Evolutionary conservation across 2,329 filamentous ascomycete species (phyloP), one percentile per base, ranked within the genome.

Genomic region (Calonectria montana): DNA sequence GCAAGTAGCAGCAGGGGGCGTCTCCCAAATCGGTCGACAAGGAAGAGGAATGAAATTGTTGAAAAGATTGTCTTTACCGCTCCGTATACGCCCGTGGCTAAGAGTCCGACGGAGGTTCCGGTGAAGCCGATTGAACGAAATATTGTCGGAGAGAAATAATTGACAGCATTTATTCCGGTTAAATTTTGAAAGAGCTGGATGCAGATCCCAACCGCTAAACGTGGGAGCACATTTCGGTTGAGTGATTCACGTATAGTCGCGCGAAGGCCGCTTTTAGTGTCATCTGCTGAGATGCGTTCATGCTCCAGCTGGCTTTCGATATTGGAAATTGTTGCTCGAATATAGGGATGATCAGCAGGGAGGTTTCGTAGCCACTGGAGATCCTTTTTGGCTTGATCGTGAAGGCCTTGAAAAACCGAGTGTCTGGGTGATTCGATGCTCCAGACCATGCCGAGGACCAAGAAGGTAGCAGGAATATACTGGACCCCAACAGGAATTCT

Each of bases 21-120:
- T 9, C 72, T 67, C 10, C 74, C 74, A 8, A 75, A 69, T 10
- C 72, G 70, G 23, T 75, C 72, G 18, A 74, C 69, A 4, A 70
- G 63, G 27, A 74, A 74, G 4, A 74, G 43, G 39, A 75, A 71
- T 3, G 67, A 73, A 35, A 74, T 50, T 18, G 62, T 63, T 10
- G 65, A 73, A 10, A 65, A 66, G 15, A 59, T 47, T 31, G 61
- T 69, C 68, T 92, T 92, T 74, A 92, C 89, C 1, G 92, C 88
- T 15, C 91, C 91, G 73, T 92, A 93, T 66, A 93, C 88, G 25
- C 91, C 91, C 0, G 91, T 93, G 0, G 91, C 91, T 23, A 93
- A 83, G 73, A 93, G 87, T 25, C 86, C 84, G 3, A 87, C 88
- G 78, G 87, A 89, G 4, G 88, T 89, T 4, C 90, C 90, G 1